Base-by-base conservation (phyloP, 768 basidiomycete genomes). In the Leucocoprinus birnbaumii region DNA sequence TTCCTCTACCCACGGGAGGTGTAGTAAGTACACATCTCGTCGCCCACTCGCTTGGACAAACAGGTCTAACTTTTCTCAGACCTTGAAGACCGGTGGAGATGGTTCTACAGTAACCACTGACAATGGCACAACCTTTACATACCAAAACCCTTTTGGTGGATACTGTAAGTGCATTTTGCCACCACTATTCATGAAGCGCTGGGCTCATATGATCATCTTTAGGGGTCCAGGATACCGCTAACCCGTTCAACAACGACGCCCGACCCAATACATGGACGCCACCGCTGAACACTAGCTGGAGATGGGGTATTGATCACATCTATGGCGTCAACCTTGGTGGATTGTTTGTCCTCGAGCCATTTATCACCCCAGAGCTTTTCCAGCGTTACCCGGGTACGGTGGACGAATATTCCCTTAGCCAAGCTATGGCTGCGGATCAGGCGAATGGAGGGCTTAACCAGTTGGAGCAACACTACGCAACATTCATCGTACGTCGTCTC, bases 401-500 rank as follows among this genome's bases (percentile, higher is more conserved):
- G 14, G 88, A 91, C 59, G 88, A 91, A 65, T 89, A 77, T 78
- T 84, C 83, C 2, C 75, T 91, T 55, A 84, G 80, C 55, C 65
- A 70, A 50, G 78, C 82, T 14, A 85, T 93, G 82, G 79, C 82
- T 3, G 78, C 76, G 42, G 87, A 86, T 65, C 78, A 78, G n/a
- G 72, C 77, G 5, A 75, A 68, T 18, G 85, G 86, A n/a, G 83
- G 84, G 6, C 65, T 86, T n/a, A 70, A 74, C 55, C 83, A 80
- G 69, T 73, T 95, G 47, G 85, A 86, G 63, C 70, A 83, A 38
- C 91, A 94, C 69, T 94, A 94, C 66, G 73, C 79, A 56, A 91
- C 88, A 3, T 94, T 92, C 70, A 85, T 94, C 61, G 86, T 90
- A 64, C 66, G 86, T 74, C 27, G 16, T 31, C 27, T n/a, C 16